phyloP scores from a whole-genome alignment of 2,329 filamentous ascomycete species.

The Penicillium sp. region DNA sequence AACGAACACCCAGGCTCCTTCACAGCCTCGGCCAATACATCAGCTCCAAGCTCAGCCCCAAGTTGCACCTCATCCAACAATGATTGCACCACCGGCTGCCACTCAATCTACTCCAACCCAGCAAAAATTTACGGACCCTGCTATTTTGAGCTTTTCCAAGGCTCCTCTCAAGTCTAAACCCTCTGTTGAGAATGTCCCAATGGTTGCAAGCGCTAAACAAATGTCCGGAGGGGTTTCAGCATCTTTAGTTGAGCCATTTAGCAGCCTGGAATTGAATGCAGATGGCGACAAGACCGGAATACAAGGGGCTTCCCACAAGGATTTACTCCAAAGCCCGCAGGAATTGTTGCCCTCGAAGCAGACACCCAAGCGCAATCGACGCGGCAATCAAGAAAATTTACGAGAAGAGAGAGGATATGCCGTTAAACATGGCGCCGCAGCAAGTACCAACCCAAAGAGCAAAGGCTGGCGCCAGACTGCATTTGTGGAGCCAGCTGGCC shows the following conservation, averaged over 20 bases:
- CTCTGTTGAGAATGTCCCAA: background rate
- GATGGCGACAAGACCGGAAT: conserved; percentile 19
- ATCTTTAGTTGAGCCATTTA: conserved; percentile 49
- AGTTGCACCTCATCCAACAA: background rate
- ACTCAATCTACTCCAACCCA: conserved; percentile 31
- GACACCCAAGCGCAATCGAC: conserved; percentile 45
- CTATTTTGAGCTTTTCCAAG: conserved; percentile 68
- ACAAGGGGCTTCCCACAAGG: conserved; percentile 14
- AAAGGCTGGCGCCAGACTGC: conserved; percentile 69
- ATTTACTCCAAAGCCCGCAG: conserved; percentile 21
- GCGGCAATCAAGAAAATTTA: conserved; percentile 44
- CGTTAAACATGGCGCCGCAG: conserved; percentile 34
- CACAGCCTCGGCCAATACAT: conserved; percentile 19
- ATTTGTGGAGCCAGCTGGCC: conserved; percentile 53
- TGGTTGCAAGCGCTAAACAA: conserved; percentile 10
- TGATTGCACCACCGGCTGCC: conserved; percentile 13
- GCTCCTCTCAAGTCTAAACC: conserved; percentile 19
- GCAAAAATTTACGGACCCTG: conserved; percentile 70
- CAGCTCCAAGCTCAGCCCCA: conserved; percentile 6
- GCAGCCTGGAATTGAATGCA: conserved; percentile 39
- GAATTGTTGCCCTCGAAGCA: conserved; percentile 25
- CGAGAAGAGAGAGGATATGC: conserved; percentile 46
- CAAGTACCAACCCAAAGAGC: conserved; percentile 47
- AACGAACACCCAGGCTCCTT: conserved; percentile 15
- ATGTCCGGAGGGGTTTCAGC: conserved; percentile 29